Percentiles rank a stretch among this genome's conserved stretches.
Conservation (phyloP, 148 eudicot species). For the Beta vulgaris region DNA sequence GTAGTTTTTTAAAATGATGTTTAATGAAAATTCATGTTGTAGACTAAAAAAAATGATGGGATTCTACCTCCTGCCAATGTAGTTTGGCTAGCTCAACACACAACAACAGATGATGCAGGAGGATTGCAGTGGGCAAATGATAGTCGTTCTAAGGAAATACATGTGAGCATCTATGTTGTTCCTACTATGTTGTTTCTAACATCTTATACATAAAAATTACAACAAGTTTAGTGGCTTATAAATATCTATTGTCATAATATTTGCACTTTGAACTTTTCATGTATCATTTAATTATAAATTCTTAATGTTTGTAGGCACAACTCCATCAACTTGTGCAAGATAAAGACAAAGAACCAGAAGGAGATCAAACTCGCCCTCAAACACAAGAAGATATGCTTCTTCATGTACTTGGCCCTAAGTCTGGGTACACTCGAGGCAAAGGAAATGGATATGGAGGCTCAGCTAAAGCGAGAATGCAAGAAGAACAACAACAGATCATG, state of each 20-base stretch:
- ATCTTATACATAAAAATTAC: no score
- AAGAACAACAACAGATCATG: background rate
- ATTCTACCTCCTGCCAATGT: background rate
- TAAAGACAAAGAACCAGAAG: conserved; percentile 6
- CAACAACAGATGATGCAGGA: background rate
- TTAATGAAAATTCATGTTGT: background rate
- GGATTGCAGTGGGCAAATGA: background rate
- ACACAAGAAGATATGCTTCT: conserved; percentile 1
- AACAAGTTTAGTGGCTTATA: no score
- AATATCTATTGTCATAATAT: no score
- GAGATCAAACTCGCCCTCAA: background rate
- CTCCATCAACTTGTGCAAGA: conserved; percentile 1
- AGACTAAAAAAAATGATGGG: background rate
- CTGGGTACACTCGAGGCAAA: background rate
- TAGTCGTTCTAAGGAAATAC: no score
- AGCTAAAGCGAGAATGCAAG: background rate
- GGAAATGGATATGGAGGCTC: conserved; percentile 6
- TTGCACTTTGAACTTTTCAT: no score
- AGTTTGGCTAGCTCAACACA: background rate
- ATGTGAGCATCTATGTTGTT: no score
- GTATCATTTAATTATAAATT: no score
- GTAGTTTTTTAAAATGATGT: background rate
- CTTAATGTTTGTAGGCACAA: background rate
- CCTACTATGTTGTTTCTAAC: no score
- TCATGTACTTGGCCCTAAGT: background rate